Conservation (phyloP, 768 basidiomycete genomes). For the Termitomyces sp. region DNA sequence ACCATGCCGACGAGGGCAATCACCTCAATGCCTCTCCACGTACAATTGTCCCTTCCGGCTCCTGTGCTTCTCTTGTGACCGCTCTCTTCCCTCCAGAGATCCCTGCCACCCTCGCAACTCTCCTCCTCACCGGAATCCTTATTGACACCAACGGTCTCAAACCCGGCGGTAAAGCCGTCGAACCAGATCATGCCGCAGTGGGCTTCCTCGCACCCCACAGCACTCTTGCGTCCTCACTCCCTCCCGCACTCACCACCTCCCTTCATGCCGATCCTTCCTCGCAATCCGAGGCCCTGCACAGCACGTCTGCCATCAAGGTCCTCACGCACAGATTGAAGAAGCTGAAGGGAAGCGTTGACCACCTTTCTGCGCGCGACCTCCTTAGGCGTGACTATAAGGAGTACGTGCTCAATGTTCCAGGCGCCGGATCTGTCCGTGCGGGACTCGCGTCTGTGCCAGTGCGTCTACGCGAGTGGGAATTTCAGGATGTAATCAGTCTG, state of each 20-base stretch:
- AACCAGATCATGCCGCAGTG: conserved; percentile 61
- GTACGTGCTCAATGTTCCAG: conserved; percentile 48
- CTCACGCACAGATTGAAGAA: conserved; percentile 43
- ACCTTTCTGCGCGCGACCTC: conserved; percentile 70
- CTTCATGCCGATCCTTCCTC: conserved; percentile 7
- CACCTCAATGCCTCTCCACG: conserved; percentile 69
- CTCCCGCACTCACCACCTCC: conserved; percentile 12
- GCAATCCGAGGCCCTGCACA: conserved; percentile 28
- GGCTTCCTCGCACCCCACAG: conserved; percentile 60
- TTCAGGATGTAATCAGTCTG: conserved; percentile 33
- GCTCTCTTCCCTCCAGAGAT: conserved; percentile 30
- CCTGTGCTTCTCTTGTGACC: conserved; percentile 65
- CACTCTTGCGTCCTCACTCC: conserved; percentile 31
- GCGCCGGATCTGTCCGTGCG: conserved; percentile 45
- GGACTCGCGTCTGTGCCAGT: conserved; percentile 85
- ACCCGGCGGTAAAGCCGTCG: conserved; percentile 49
- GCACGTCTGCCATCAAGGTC: conserved; percentile 39
- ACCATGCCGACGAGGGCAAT: conserved; percentile 82
- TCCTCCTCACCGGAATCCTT: conserved; percentile 78
- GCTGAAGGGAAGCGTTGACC: conserved; percentile 67
- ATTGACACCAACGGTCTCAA: conserved; percentile 87
- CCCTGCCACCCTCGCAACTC: conserved; percentile 65
- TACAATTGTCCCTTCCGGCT: conserved; percentile 66
- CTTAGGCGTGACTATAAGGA: conserved; percentile 96
- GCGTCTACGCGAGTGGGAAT: conserved; percentile 52